phyloP scores from a whole-genome alignment of 1,284 basidiomycete species.

The Ustanciosporium gigantosporum region DNA sequence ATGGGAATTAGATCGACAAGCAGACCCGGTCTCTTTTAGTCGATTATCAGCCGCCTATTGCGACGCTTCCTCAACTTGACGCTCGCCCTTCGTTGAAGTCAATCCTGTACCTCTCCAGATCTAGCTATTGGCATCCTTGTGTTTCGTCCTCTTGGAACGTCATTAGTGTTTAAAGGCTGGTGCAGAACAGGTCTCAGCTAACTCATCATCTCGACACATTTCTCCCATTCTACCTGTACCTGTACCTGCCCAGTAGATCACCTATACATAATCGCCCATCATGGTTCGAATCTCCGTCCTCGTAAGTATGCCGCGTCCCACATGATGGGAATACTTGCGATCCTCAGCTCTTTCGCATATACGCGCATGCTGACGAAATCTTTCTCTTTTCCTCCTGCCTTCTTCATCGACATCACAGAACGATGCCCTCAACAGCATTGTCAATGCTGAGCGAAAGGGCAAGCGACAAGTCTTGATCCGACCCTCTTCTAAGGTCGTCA shows the following conservation, averaged over 20 bases:
- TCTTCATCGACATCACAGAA: constrained; percentile 46
- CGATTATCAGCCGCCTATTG: no score
- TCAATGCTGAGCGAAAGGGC: constrained; percentile 61
- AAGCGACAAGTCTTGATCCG: constrained; percentile 61
- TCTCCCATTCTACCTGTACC: no score
- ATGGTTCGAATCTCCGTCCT: constrained; percentile 61
- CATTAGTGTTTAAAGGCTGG: constrained; percentile 36
- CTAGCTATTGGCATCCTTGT: constrained; percentile 34
- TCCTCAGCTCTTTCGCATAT: no score
- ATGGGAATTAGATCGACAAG: no score
- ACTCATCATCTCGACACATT: constrained; percentile 12
- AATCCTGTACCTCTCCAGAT: constrained; percentile 46
- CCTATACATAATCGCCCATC: constrained; percentile 43
- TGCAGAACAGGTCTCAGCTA: constrained; percentile 45
- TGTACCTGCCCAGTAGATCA: constrained; percentile 52
- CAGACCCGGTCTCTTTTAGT: background rate
- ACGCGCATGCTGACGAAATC: no score
- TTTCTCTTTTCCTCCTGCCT: background rate
- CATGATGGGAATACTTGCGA: background rate
- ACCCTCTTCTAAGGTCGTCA: constrained; percentile 60
- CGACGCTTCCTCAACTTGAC: no score
- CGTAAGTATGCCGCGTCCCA: constrained; percentile 32
- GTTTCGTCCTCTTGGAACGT: constrained; percentile 23
- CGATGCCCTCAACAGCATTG: constrained; percentile 61
- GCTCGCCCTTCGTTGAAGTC: constrained; percentile 2